Evolutionary conservation across 2,329 filamentous ascomycete species (phyloP), one percentile per base, ranked within the genome.

Genomic region (Claviceps pusilla): DNA sequence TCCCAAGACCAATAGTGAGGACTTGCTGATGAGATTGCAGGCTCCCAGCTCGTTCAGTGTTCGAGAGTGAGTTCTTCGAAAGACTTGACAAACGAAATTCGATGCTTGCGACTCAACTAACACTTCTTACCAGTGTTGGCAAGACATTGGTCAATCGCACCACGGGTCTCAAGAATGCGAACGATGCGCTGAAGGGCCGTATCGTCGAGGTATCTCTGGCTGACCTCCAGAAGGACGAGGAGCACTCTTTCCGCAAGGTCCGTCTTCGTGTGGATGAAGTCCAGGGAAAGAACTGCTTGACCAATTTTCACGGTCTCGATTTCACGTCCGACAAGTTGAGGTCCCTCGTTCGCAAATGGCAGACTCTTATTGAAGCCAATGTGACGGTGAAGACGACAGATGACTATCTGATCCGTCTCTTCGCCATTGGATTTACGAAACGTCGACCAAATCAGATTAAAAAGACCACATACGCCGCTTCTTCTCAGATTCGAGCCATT

Each of bases 281-380:
- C 61, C 93, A 98, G 80, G 93, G 93, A 81, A 96, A 96, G 85
- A 97, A 95, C 86, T 97, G 93, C 80, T 79, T 98, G 76, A 97
- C 93, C 82, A 96, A 96, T 85, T 98, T 98, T 87, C 90, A 98
- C 84, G 93, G 93, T 67, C 84, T 98, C 73, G 93, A 98, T 79
- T 97, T 98, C 86, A 98, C 93, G 72, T 96, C 93, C 67, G 93
- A 98, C 84, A 98, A 98, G 84, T 86, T 98, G 68, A 88, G 93
- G 72, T 97, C 93, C 61, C 86, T 98, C 64, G 93, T 98, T 67
- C 90, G 93, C 79, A 98, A 98, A 82, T 98, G 93, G 93, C 93
- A 98, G 78, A 86, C 90, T 61, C 82, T 98, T 70, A 97, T 98
- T 66, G 93, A 98, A 84, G 93, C 93, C 80, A 98, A 98, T 76